A percentile compares a stretch with the other conserved stretches of the same genome.
These are phyloP conservation scores for Naumovozyma castellii DNA, from an alignment of 805 yeast species.

Conservation along the genomic window DNA sequence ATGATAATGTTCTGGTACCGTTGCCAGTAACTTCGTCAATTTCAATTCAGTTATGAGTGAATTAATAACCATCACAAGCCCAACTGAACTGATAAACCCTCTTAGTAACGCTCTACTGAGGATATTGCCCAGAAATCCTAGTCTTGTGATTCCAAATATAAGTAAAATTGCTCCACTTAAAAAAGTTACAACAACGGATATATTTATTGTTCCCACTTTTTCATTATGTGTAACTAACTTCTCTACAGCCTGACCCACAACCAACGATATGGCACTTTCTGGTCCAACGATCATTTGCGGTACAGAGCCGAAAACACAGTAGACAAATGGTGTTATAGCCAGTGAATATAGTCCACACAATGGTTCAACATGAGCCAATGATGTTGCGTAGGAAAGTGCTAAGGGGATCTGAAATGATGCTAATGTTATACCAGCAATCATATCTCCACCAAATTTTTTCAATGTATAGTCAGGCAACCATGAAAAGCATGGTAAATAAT, in stretches of 20 bases:
- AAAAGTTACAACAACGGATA: constrained; percentile 61
- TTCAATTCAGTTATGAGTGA: constrained; percentile 69
- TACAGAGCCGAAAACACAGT: constrained; percentile 71
- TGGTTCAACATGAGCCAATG: constrained; percentile 78
- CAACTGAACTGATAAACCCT: constrained; percentile 83
- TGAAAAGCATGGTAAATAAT: constrained; percentile 56
- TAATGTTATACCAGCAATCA: constrained; percentile 74
- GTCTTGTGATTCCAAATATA: constrained; percentile 67
- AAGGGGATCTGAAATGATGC: constrained; percentile 90
- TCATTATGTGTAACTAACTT: constrained; percentile 38
- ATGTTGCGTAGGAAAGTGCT: constrained; percentile 61
- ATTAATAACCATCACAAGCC: constrained; percentile 71
- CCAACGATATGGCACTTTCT: constrained; percentile 76
- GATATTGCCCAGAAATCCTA: constrained; percentile 78
- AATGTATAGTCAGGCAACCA: constrained; percentile 52
- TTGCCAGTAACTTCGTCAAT: constrained; percentile 37
- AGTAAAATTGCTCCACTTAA: constrained; percentile 66
- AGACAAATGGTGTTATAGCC: constrained; percentile 68
- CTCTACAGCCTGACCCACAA: constrained; percentile 71
- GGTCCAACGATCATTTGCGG: constrained; percentile 90
- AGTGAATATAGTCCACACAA: constrained; percentile 69
- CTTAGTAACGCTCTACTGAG: constrained; percentile 65
- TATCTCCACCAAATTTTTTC: constrained; percentile 43
- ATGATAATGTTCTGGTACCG: constrained; percentile 46
- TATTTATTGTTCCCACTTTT: constrained; percentile 40